phyloP scores from a whole-genome alignment of 2,329 filamentous ascomycete species.

The Fusarium continuum region DNA sequence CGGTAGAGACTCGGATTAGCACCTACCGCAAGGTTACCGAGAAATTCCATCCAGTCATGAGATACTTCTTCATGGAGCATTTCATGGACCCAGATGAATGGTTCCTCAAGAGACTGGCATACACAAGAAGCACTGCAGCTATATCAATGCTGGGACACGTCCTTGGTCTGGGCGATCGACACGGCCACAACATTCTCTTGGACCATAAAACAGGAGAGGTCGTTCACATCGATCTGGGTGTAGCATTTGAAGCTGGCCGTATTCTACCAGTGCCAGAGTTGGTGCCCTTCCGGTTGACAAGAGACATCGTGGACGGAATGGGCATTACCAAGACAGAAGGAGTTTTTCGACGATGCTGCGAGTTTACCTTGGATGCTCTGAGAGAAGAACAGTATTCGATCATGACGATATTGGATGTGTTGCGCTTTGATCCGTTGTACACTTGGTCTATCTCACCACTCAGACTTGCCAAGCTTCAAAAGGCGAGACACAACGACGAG shows the following conservation, averaged over 20 bases:
- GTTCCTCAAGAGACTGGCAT: conserved; percentile 89
- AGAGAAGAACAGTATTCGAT: conserved; percentile 97
- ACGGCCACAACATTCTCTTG: conserved; percentile 96
- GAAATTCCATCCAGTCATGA: conserved; percentile 90
- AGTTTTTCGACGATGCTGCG: conserved; percentile 96
- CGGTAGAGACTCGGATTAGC: conserved; percentile 74
- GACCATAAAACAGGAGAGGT: conserved; percentile 91
- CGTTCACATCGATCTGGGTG: conserved; percentile 95
- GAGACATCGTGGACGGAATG: conserved; percentile 97
- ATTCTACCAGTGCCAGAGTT: conserved; percentile 95
- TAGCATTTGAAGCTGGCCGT: conserved; percentile 95
- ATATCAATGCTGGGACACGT: conserved; percentile 96
- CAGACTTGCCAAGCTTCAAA: conserved; percentile 70
- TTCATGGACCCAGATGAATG: conserved; percentile 96
- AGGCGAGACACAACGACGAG: conserved; percentile 64
- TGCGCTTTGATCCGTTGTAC: conserved; percentile 97
- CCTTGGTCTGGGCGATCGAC: conserved; percentile 90
- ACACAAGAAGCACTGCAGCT: conserved; percentile 91
- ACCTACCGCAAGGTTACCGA: conserved; percentile 82
- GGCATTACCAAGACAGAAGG: conserved; percentile 94
- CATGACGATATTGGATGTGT: conserved; percentile 97
- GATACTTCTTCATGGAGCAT: conserved; percentile 96
- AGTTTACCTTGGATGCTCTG: conserved; percentile 94
- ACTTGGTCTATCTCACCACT: conserved; percentile 89
- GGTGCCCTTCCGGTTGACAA: conserved; percentile 92